A percentile compares a stretch with the other conserved stretches of the same genome.
These are phyloP conservation scores for Trichoderma aggressivum DNA, from an alignment of 2,329 filamentous ascomycete species.

Conservation along the genomic window DNA sequence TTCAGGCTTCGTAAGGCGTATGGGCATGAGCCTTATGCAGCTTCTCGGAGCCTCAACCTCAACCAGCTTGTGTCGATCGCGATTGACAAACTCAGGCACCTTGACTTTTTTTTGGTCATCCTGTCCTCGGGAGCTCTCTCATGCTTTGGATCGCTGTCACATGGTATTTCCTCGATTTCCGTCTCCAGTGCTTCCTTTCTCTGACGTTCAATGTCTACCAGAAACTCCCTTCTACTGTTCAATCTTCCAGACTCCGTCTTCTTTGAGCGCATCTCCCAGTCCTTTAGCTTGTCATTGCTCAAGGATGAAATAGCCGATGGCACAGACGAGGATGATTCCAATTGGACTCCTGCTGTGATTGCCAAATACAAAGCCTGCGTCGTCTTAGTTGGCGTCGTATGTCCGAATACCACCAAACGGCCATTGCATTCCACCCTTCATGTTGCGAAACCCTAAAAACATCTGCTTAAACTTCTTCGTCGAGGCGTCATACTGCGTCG, in stretches of 20 bases:
- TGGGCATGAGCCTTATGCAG: too few relatives aligned
- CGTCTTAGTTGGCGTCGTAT: neutral
- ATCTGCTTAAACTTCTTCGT: neutral
- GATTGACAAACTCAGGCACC: too few relatives aligned
- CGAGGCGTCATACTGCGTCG: neutral
- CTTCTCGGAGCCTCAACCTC: too few relatives aligned
- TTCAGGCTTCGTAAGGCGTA: neutral
- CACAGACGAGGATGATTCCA: rapidly evolving
- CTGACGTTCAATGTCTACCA: neutral
- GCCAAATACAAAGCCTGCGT: neutral
- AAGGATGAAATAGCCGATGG: neutral
- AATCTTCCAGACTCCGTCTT: neutral
- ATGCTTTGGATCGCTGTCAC: too few relatives aligned
- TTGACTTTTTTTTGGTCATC: too few relatives aligned
- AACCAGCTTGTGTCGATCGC: too few relatives aligned
- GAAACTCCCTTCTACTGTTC: neutral
- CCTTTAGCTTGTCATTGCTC: too few relatives aligned
- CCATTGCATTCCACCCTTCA: neutral
- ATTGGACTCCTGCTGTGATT: neutral
- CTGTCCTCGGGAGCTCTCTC: too few relatives aligned
- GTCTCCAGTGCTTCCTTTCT: too few relatives aligned
- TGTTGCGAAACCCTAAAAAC: neutral
- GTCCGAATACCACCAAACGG: neutral
- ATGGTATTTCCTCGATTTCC: too few relatives aligned
- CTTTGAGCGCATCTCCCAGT: too few relatives aligned